Evolutionary conservation across 371 early-diverging fungal genomes (phyloP).

Genomic region (Apophysomyces ossiformis): DNA sequence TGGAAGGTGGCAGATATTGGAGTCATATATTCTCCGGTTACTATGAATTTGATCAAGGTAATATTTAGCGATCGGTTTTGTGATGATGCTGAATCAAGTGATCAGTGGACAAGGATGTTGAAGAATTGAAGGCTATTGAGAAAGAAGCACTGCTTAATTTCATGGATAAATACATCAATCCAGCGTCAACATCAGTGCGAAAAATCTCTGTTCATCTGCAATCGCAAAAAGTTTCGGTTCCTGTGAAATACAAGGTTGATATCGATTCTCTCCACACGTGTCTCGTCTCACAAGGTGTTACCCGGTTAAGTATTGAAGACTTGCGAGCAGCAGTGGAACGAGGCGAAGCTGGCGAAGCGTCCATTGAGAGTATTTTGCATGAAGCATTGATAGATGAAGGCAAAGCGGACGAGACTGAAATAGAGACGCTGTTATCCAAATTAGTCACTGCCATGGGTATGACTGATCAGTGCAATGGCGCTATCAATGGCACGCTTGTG

Average conservation of each 20-base stretch:
- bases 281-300: constrained; percentile 34
- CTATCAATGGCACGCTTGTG: constrained; percentile 43
- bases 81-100: neutral
- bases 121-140: constrained; percentile 54
- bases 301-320: constrained; percentile 43
- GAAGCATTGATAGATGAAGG: constrained; percentile 47
- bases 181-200: constrained; percentile 54
- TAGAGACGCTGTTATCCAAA: constrained; percentile 48
- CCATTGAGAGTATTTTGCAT: constrained; percentile 45
- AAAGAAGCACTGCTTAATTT: constrained; percentile 62
- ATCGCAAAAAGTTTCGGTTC: constrained; percentile 54
- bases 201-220: constrained; percentile 76
- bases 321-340: constrained; percentile 49
- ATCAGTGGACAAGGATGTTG: constrained; percentile 58
- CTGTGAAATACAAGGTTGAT: constrained; percentile 45
- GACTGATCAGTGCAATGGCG: constrained; percentile 17
- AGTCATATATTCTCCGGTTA: constrained; percentile 76
- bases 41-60: constrained; percentile 84
- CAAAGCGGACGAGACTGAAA: constrained; percentile 49
- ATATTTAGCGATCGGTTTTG: neutral
- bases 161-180: constrained; percentile 61
- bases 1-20: constrained; percentile 84
- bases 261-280: constrained; percentile 50
- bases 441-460: constrained; percentile 47
- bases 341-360: constrained; percentile 47